phyloP scores from a whole-genome alignment of 164 flowering plant species.

The Stephania cephalantha region DNA sequence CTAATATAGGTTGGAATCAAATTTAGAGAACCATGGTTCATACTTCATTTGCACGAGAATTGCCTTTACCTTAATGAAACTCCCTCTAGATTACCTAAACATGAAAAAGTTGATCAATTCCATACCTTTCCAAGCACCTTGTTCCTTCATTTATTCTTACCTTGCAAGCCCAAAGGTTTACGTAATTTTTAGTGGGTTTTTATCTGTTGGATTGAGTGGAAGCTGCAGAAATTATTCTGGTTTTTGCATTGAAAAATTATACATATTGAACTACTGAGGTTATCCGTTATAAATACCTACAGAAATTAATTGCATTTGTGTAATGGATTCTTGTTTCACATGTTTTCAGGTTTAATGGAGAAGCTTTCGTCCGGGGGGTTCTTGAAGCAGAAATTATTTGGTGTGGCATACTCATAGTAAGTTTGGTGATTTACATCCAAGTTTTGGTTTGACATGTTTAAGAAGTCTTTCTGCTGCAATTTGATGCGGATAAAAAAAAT shows the following conservation, averaged over 20 bases:
- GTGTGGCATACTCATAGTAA: constrained; percentile 72
- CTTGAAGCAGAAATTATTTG: constrained; percentile 52
- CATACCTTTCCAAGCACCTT: background rate
- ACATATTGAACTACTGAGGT: background rate
- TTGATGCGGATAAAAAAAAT: background rate
- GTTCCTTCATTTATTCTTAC: background rate
- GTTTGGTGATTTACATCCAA: constrained; percentile 20
- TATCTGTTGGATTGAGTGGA: background rate
- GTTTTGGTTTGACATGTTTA: background rate
- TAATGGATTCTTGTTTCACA: background rate
- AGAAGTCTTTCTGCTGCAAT: background rate
- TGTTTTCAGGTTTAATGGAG: constrained; percentile 62
- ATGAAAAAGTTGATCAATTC: background rate
- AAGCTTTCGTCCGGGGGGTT: constrained; percentile 69
- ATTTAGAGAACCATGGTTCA: background rate
- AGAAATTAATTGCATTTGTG: background rate
- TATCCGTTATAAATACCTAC: background rate
- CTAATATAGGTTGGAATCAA: background rate
- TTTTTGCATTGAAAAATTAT: background rate
- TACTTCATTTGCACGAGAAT: background rate
- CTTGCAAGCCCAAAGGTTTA: background rate
- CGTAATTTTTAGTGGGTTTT: background rate
- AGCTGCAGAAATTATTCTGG: background rate
- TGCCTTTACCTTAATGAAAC: background rate
- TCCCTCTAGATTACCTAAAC: background rate